Conservation (phyloP, 2,329 filamentous ascomycete species). For the Clarireedia sp. region DNA sequence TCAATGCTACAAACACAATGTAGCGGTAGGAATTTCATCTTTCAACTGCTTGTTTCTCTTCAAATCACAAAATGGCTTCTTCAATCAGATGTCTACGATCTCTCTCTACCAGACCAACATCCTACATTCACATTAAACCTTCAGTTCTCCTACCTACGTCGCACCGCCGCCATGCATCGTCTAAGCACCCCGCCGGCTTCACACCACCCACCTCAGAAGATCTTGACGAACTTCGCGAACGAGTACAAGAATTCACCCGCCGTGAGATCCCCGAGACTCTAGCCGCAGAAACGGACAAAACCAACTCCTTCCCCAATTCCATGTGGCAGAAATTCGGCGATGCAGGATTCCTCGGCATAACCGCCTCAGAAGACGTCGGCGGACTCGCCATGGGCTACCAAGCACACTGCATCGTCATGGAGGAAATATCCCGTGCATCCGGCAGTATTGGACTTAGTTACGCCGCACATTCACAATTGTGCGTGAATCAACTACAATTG, state of each 20-base stretch:
- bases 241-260: constrained; percentile 68
- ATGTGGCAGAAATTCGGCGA: constrained; percentile 95
- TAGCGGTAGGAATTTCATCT: not conserved
- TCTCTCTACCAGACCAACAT: constrained; percentile 15
- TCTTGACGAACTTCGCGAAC: constrained; percentile 44
- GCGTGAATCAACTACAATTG: constrained; percentile 90
- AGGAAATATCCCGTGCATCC: constrained; percentile 84
- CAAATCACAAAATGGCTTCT: constrained; percentile 19
- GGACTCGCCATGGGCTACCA: constrained; percentile 91
- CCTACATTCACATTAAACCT: constrained; percentile 20
- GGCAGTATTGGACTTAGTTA: constrained; percentile 83
- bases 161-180: constrained; percentile 46
- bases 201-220: constrained; percentile 43
- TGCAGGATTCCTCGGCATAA: constrained; percentile 86
- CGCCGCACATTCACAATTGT: constrained; percentile 91
- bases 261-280: constrained; percentile 81
- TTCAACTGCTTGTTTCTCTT: not conserved
- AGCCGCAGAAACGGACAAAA: constrained; percentile 72
- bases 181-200: constrained; percentile 60
- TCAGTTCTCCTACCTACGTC: constrained; percentile 25
- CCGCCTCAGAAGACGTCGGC: constrained; percentile 85
- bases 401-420: constrained; percentile 90
- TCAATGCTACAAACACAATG: not conserved
- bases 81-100: constrained; percentile 20
- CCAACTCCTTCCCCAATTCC: constrained; percentile 78